Evolutionary conservation across 352 stramenopile genomes (phyloP).

Genomic region (Pythium coloratum): DNA sequence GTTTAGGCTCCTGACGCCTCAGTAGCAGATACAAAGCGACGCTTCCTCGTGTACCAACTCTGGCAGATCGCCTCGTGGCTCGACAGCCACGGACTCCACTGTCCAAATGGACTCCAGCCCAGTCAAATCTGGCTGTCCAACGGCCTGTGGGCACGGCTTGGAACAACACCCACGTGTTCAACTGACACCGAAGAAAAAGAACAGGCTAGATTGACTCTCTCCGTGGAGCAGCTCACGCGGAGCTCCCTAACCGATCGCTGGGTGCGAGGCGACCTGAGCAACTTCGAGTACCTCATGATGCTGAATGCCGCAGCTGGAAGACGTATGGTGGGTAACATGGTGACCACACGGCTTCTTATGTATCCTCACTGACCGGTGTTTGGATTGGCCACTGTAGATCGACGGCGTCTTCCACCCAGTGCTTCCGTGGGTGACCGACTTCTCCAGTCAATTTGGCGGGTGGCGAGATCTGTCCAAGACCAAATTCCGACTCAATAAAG

Average conservation of each 20-base stretch:
- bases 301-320: constrained; percentile 91
- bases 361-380: neutral
- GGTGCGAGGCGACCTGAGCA: constrained; percentile 86
- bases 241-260: constrained; percentile 83
- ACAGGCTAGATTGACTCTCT: neutral
- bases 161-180: constrained; percentile 3
- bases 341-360: too few relatives aligned
- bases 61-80: constrained; percentile 45
- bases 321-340: constrained; percentile 44
- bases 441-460: constrained; percentile 51
- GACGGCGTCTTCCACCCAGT: constrained; percentile 90
- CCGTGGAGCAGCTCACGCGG: constrained; percentile 21
- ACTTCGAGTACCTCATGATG: constrained; percentile 94
- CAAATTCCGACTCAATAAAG: constrained; percentile 96
- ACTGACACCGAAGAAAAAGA: neutral
- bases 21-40: constrained; percentile 57
- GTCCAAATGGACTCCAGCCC: constrained; percentile 39
- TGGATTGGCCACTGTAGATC: constrained; percentile 31
- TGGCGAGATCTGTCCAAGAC: constrained; percentile 91
- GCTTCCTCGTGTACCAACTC: constrained; percentile 73
- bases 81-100: constrained; percentile 42
- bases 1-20: constrained; percentile 29
- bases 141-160: constrained; percentile 51
- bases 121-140: constrained; percentile 49
- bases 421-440: constrained; percentile 96